These are phyloP conservation scores for Pelargonium myrrhifolium DNA, from an alignment of 441 rosid genomes.

Conservation along the genomic window DNA sequence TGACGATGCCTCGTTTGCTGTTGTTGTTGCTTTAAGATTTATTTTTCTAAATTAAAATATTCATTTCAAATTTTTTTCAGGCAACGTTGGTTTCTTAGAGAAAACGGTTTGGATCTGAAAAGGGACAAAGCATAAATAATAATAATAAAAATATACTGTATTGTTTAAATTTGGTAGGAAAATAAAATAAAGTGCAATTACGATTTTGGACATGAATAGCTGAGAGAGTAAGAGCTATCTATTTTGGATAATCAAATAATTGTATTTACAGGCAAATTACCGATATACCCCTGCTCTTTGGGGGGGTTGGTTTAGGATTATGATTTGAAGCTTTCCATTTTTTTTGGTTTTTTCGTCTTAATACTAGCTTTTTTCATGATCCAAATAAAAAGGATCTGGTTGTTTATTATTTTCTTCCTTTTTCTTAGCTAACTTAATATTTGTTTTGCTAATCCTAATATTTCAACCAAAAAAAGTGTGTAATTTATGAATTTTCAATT, in stretches of 20 bases:
- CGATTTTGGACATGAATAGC: neutral
- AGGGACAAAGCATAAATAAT: neutral
- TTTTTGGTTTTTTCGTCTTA: neutral
- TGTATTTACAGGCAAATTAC: no score
- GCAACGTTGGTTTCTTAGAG: constrained; percentile 5
- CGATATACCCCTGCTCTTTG: no score
- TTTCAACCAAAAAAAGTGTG: no score
- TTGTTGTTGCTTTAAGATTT: constrained; percentile 8
- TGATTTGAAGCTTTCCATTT: neutral
- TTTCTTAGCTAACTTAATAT: no score
- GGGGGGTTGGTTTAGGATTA: neutral
- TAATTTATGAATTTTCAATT: no score
- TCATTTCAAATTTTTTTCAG: neutral
- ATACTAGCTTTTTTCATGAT: neutral
- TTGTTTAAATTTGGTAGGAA: neutral
- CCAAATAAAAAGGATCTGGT: neutral
- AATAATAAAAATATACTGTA: neutral
- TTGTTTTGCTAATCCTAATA: no score
- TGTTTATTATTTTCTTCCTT: no score
- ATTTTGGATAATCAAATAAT: neutral
- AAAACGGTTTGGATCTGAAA: constrained; percentile 7
- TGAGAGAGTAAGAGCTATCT: neutral
- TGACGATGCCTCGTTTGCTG: constrained; percentile 3
- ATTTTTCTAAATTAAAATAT: constrained; percentile 1
- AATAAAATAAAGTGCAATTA: neutral